Base-by-base conservation (phyloP, 2,329 filamentous ascomycete species). In the Alternaria incomplexa region DNA sequence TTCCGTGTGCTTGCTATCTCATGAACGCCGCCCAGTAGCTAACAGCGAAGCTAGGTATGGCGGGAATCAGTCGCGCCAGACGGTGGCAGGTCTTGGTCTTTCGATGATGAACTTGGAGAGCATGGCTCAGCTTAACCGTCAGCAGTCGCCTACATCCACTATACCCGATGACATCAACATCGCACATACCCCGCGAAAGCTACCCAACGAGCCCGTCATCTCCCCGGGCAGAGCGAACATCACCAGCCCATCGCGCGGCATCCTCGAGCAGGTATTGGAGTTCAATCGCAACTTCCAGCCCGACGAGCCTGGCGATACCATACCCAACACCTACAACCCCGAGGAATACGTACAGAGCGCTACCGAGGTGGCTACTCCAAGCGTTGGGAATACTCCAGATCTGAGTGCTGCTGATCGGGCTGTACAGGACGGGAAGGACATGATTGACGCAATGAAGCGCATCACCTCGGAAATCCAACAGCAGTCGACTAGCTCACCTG, bases 331-430 rank as follows among this genome's bases (percentile, higher is more conserved):
- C 7, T 75, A 74, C 50, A 74, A 79, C 43, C 73, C 76, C 1
- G 81, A 82, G 20, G 81, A 83, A 13, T 79, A 80, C 45, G 65
- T 79, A 48, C 78, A 77, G 62, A 85, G 82, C 65, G 81, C 81
- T 15, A 85, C 83, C 5, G 83, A 85, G 65, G 74, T 83, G 28
- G 82, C 81, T 6, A 85, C 83, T 15, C 83, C 83, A 10, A 84
- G 82, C 66, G 68, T 77, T 26, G 73, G 71, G 30, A 78, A 78
- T 36, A 84, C 83, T 7, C 83, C 83, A 20, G 75, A 81, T 58
- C 68, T 81, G 8, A 61, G 63, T 26, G 69, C 64, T 47, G 76
- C 73, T 36, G 79, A 81, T 55, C 73, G 77, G 28, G 73, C 74
- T 23, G 68, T 81, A 3, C 73, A 77, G 15, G 78, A 80, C n/a